Percentiles rank a stretch among this genome's conserved stretches.
Conservation (phyloP, 2,329 filamentous ascomycete genomes). For the Clonostachys rosea region DNA sequence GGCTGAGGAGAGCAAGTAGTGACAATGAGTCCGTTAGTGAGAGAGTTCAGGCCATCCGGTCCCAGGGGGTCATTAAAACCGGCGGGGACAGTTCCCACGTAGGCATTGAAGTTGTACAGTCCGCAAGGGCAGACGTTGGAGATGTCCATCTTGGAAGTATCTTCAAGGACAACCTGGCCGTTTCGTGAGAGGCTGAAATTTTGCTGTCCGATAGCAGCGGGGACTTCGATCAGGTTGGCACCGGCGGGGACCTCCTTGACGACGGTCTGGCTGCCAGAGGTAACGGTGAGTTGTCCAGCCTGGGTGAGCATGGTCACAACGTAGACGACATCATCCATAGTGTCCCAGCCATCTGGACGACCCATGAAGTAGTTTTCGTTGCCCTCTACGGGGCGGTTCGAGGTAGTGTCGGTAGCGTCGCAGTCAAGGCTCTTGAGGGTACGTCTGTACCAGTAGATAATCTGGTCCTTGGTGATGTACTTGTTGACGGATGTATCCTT, state of each 20-base stretch:
- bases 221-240: conserved; percentile 33
- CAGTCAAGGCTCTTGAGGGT: conserved; percentile 39
- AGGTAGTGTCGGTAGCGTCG: conserved; percentile 46
- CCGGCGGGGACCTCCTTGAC: conserved; percentile 40
- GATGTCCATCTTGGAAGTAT: conserved; percentile 44
- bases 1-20: conserved; percentile 10
- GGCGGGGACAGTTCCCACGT: conserved; percentile 42
- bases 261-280: conserved; percentile 34
- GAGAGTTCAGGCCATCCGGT: conserved; percentile 19
- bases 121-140: conserved; percentile 42
- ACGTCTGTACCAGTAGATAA: conserved; percentile 53
- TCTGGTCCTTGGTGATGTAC: conserved; percentile 40
- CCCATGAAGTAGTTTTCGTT: conserved; percentile 48
- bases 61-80: conserved; percentile 24
- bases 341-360: conserved; percentile 42
- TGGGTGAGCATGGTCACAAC: conserved; percentile 43
- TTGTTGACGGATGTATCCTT: conserved; percentile 28
- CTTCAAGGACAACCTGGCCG: conserved; percentile 32
- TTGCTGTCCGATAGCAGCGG: conserved; percentile 41
- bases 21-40: conserved; percentile 18
- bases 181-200: conserved; percentile 38
- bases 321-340: conserved; percentile 43
- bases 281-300: conserved; percentile 35
- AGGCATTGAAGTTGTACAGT: conserved; percentile 53
- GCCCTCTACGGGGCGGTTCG: conserved; percentile 32